These are phyloP conservation scores for Boletus subcaerulescens DNA, from an alignment of 768 basidiomycete genomes.

Conservation along the genomic window DNA sequence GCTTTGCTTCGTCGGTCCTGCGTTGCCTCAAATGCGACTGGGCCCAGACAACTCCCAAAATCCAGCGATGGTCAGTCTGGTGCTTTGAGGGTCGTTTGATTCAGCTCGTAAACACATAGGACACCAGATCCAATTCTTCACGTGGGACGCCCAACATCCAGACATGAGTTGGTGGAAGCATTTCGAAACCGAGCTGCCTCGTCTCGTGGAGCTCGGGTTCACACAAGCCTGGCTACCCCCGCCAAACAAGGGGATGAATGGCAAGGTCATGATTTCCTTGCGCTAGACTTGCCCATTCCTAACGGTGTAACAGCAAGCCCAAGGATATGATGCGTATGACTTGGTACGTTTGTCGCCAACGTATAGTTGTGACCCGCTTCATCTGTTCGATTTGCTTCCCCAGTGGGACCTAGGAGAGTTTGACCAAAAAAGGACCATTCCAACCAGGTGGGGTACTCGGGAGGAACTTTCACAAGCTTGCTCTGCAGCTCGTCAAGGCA, in stretches of 20 bases:
- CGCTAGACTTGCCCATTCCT: conserved; percentile 6
- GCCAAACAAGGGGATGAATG: conserved; percentile 68
- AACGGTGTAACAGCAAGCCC: conserved; percentile 47
- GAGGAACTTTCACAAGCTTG: conserved; percentile 74
- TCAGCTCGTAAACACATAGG: background rate
- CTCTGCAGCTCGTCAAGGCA: conserved; percentile 59
- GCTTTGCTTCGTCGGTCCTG: conserved; percentile 30
- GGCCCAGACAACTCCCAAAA: conserved; percentile 52
- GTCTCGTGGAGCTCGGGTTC: conserved; percentile 62
- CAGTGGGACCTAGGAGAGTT: conserved; percentile 92
- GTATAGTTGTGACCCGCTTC: background rate
- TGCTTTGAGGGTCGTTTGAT: background rate
- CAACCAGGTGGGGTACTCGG: conserved; percentile 86
- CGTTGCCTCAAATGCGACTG: conserved; percentile 60
- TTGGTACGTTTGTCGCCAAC: conserved; percentile 44
- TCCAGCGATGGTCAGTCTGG: conserved; percentile 60
- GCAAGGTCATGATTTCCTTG: conserved; percentile 38
- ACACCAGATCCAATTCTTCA: conserved; percentile 75
- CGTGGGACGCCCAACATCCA: conserved; percentile 65
- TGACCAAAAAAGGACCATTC: conserved; percentile 63
- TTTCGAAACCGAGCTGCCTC: conserved; percentile 62
- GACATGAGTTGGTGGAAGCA: conserved; percentile 79
- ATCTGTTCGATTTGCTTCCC: background rate
- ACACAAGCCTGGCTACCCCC: conserved; percentile 86
- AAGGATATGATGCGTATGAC: conserved; percentile 87